These are phyloP conservation scores for Rhizophora mangle DNA, from an alignment of 345 rosid genomes.

Conservation along the genomic window DNA sequence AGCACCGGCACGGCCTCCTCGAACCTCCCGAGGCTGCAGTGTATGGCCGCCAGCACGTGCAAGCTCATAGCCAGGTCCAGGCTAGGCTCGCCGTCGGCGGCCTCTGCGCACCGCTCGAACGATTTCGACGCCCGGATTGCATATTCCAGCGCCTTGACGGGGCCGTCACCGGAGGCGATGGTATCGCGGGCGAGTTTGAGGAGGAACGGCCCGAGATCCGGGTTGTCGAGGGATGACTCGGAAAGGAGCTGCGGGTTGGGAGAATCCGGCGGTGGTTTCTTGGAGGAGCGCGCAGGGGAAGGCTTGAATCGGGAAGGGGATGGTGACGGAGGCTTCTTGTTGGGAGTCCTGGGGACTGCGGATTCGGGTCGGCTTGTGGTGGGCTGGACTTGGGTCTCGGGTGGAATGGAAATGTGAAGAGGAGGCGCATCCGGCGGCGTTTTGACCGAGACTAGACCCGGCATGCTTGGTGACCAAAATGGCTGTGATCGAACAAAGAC, in stretches of 20 bases:
- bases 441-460: constrained; percentile 85
- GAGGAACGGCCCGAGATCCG: constrained; percentile 98
- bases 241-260: constrained; percentile 32
- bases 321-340: constrained; percentile 60
- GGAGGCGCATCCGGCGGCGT: constrained; percentile 73
- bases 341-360: constrained; percentile 35
- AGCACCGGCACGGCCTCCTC: constrained; percentile 91
- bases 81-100: constrained; percentile 69
- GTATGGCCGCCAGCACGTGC: constrained; percentile 90
- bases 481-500: neutral
- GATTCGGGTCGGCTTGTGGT: constrained; percentile 41
- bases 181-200: constrained; percentile 92
- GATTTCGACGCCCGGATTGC: constrained; percentile 89
- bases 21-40: constrained; percentile 89
- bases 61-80: constrained; percentile 94
- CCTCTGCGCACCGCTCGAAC: constrained; percentile 73
- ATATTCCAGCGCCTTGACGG: constrained; percentile 78
- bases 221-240: constrained; percentile 85
- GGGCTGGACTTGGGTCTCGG: constrained; percentile 36
- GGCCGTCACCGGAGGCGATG: constrained; percentile 94
- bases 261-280: constrained; percentile 73
- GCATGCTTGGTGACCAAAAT: constrained; percentile 46
- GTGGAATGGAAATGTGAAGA: constrained; percentile 61
- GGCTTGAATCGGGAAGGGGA: constrained; percentile 79
- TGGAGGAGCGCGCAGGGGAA: constrained; percentile 61